A percentile compares a stretch with the other conserved stretches of the same genome.
Evolutionary conservation across 2,329 filamentous ascomycete genomes (phyloP).

Genomic region (Dryadomyces quercus-mongolicae): DNA sequence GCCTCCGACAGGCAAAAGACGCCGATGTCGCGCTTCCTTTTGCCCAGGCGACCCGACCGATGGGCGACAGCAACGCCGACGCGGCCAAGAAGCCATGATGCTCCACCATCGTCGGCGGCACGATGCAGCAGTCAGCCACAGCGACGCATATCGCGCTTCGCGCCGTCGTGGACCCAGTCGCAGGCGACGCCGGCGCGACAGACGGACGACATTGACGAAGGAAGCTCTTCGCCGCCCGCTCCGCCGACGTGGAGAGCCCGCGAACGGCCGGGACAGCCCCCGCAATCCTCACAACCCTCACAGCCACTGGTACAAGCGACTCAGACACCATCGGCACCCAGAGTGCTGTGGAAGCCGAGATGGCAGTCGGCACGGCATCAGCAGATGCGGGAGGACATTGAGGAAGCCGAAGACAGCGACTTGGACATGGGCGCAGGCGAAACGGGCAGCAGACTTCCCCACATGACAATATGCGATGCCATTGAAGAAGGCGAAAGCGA

Average conservation of each 20-base stretch:
- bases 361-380: background rate
- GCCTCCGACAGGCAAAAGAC: background rate
- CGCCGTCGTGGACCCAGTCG: slow-evolving; percentile 3
- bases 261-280: background rate
- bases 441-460: too few species aligned
- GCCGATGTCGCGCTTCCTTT: slow-evolving; percentile 2
- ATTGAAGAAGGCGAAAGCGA: background rate
- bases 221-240: slow-evolving; percentile 4
- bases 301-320: background rate
- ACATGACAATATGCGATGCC: background rate
- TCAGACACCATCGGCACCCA: background rate
- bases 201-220: slow-evolving; percentile 9
- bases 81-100: background rate
- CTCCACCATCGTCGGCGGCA: background rate
- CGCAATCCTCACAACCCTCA: too few species aligned
- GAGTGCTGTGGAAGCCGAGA: background rate
- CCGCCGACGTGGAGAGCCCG: background rate
- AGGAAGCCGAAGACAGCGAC: slow-evolving; percentile 1
- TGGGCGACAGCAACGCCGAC: background rate
- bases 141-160: slow-evolving; percentile 3
- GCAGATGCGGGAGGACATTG: slow-evolving; percentile 7
- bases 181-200: background rate
- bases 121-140: slow-evolving; percentile 4
- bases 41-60: background rate
- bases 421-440: too few species aligned